Evolutionary conservation across 805 yeast genomes (phyloP).

Genomic region (Yamadazyma insecticola): DNA sequence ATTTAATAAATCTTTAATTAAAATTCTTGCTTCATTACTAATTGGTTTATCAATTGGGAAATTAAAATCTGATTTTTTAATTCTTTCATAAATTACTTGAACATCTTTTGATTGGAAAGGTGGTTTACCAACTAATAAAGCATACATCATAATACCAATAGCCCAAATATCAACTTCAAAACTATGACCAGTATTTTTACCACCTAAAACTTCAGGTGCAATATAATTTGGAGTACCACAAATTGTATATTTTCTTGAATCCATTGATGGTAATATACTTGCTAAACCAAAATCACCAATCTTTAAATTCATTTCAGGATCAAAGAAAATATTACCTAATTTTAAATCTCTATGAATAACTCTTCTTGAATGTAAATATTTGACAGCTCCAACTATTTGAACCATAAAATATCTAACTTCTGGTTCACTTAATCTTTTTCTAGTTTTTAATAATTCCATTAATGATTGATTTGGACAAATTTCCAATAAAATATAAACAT

Average conservation of each 20-base stretch:
- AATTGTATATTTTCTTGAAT: slow-evolving; percentile 82
- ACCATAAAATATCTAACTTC: slow-evolving; percentile 88
- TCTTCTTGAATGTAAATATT: slow-evolving; percentile 85
- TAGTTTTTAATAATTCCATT: slow-evolving; percentile 83
- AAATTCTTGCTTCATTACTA: slow-evolving; percentile 64
- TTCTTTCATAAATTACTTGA: slow-evolving; percentile 85
- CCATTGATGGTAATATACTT: slow-evolving; percentile 69
- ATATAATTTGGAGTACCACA: slow-evolving; percentile 99
- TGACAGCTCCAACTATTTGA: slow-evolving; percentile 91
- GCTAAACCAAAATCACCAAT: slow-evolving; percentile 98
- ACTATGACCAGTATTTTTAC: slow-evolving; percentile 83
- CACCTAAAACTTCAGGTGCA: slow-evolving; percentile 95
- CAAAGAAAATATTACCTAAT: slow-evolving; percentile 93
- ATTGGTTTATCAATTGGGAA: slow-evolving; percentile 73
- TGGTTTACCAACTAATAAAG: slow-evolving; percentile 89
- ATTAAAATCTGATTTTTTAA: slow-evolving; percentile 71
- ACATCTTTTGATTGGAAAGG: slow-evolving; percentile 98
- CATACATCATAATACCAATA: slow-evolving; percentile 92
- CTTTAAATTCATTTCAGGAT: slow-evolving; percentile 88
- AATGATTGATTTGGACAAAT: slow-evolving; percentile 93
- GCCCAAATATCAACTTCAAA: slow-evolving; percentile 98
- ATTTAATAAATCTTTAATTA: slow-evolving; percentile 69
- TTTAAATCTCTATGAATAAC: slow-evolving; percentile 96
- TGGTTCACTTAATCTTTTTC: slow-evolving; percentile 84
- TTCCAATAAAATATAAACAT: slow-evolving; percentile 89